These are phyloP conservation scores for Lagenaria siceraria DNA, from an alignment of 306 rosid species.

Conservation along the genomic window DNA sequence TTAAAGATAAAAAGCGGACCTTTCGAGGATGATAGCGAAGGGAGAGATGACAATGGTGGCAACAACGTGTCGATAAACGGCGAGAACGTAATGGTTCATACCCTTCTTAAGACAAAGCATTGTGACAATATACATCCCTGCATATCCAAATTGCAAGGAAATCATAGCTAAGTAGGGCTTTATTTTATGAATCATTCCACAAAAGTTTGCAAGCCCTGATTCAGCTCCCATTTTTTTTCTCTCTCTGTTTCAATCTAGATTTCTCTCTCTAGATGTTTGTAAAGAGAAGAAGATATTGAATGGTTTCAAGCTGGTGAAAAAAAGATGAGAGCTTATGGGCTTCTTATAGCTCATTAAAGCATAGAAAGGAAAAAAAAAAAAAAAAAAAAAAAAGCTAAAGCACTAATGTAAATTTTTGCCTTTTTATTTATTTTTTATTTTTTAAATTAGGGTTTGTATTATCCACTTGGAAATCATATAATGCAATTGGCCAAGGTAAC, in stretches of 20 bases:
- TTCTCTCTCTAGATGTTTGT: not conserved
- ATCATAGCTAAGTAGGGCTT: slow-evolving; percentile 85
- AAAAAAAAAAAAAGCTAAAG: not conserved
- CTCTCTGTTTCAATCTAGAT: not conserved
- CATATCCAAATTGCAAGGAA: slow-evolving; percentile 77
- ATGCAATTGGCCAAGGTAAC: not conserved
- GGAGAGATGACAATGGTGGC: slow-evolving; percentile 59
- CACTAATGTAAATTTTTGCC: not conserved
- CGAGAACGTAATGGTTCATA: slow-evolving; percentile 77
- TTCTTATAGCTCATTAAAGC: slow-evolving; percentile 5
- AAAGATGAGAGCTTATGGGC: not conserved
- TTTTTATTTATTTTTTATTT: too few relatives aligned
- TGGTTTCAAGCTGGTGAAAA: not conserved
- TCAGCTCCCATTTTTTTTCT: slow-evolving; percentile 39
- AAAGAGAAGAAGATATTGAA: not conserved
- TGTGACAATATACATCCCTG: slow-evolving; percentile 85
- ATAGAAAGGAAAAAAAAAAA: not conserved
- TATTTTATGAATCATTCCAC: slow-evolving; percentile 17
- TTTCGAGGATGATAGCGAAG: slow-evolving; percentile 71
- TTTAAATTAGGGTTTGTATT: not conserved
- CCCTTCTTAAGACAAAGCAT: slow-evolving; percentile 89
- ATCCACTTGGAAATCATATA: not conserved
- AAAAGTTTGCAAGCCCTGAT: slow-evolving; percentile 10
- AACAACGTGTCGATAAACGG: slow-evolving; percentile 77
- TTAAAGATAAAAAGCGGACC: not conserved